Percentiles rank a stretch among this genome's conserved stretches.
These are phyloP conservation scores for Penicillium sclerotiorum DNA, from an alignment of 2,329 filamentous ascomycete genomes.

Conservation along the genomic window DNA sequence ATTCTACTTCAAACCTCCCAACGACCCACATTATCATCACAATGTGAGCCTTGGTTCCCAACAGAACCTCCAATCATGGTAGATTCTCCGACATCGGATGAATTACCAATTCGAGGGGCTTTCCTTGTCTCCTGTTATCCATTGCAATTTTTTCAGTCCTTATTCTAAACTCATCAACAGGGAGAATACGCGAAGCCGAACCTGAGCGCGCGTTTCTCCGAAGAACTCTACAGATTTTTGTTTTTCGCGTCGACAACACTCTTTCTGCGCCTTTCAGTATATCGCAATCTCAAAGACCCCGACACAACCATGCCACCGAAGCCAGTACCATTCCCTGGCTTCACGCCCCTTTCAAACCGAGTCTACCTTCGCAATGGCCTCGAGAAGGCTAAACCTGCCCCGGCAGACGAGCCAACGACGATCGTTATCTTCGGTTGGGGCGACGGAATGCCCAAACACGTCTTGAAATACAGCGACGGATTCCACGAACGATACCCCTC, in stretches of 20 bases:
- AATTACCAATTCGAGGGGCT: background rate
- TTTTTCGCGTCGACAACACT: too few relatives aligned
- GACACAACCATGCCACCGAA: slow-evolving; percentile 17
- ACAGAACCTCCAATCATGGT: background rate
- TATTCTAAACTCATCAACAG: too few relatives aligned
- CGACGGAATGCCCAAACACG: slow-evolving; percentile 57
- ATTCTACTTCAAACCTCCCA: background rate
- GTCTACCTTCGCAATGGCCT: slow-evolving; percentile 46
- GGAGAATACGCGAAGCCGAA: too few relatives aligned
- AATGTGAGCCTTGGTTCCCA: background rate
- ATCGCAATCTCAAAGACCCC: background rate
- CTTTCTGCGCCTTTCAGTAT: background rate
- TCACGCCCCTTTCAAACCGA: slow-evolving; percentile 52
- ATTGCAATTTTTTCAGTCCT: background rate
- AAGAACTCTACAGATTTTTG: too few relatives aligned
- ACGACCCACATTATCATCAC: background rate
- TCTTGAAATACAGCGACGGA: slow-evolving; percentile 59
- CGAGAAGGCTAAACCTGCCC: slow-evolving; percentile 26
- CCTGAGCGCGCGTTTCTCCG: too few relatives aligned
- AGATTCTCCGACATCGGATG: too few relatives aligned
- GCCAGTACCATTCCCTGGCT: slow-evolving; percentile 44
- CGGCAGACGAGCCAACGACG: slow-evolving; percentile 31
- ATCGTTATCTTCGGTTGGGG: slow-evolving; percentile 61
- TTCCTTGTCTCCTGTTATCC: background rate
- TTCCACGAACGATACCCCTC: slow-evolving; percentile 56